Evolutionary conservation across 2,329 filamentous ascomycete species (phyloP).

Genomic region (Phoma sp.): DNA sequence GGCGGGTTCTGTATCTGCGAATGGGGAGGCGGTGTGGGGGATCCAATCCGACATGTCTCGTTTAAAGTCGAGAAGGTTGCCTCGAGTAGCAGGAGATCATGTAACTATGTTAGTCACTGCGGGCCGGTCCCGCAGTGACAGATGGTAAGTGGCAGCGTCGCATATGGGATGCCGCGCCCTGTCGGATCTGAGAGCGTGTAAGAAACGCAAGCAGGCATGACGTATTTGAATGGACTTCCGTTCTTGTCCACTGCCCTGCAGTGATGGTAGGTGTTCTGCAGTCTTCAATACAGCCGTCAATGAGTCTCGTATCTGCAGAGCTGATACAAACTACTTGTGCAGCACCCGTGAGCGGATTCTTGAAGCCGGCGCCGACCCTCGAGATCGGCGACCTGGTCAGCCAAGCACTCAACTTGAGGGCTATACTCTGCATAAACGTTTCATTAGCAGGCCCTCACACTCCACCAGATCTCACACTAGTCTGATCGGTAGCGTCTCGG

Average conservation of each 20-base stretch:
- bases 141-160: not conserved
- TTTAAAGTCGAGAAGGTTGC: not conserved
- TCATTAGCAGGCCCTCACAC: not conserved
- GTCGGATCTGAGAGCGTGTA: not conserved
- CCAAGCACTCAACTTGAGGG: not conserved
- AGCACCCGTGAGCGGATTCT: no score
- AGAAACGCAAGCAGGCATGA: not conserved
- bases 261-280: not conserved
- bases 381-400: not conserved
- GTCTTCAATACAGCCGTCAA: not conserved
- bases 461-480: slow-evolving; percentile 1
- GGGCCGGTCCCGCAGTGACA: slow-evolving; percentile 4
- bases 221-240: not conserved
- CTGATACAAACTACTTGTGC: not conserved
- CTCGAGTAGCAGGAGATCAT: not conserved
- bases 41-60: not conserved
- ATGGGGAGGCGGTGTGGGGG: not conserved
- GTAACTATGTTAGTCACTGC: not conserved
- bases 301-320: slow-evolving; percentile 2
- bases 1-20: not conserved
- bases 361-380: not conserved
- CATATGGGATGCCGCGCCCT: not conserved
- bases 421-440: slow-evolving; percentile 13
- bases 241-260: not conserved
- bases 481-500: slow-evolving; percentile 4